phyloP scores from a whole-genome alignment of 176 grass and related monocot genomes.

The Alopecurus myosuroides region DNA sequence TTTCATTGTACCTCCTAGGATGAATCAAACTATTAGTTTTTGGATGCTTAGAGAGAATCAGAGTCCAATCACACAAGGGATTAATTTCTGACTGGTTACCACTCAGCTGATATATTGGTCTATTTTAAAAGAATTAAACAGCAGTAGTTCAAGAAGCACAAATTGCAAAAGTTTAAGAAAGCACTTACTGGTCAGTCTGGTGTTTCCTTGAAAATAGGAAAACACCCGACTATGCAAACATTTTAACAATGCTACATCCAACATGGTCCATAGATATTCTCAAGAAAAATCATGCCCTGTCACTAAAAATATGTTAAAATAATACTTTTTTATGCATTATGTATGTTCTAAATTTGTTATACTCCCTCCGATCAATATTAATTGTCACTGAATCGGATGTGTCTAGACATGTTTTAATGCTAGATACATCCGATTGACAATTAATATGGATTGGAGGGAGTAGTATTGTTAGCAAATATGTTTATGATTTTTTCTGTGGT shows the following conservation, averaged over 20 bases:
- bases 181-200: background rate
- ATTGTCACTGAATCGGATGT: too few relatives aligned
- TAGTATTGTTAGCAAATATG: too few relatives aligned
- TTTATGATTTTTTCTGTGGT: background rate
- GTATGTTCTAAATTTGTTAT: background rate
- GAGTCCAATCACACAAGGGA: background rate
- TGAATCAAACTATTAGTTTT: background rate
- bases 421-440: too few relatives aligned
- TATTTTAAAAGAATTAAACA: background rate
- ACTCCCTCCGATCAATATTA: too few relatives aligned
- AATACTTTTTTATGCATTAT: background rate
- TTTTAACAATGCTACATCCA: background rate
- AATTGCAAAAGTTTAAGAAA: background rate
- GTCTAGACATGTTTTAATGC: too few relatives aligned
- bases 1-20: background rate
- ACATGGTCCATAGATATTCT: background rate
- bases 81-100: background rate
- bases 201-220: background rate
- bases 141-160: background rate
- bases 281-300: background rate
- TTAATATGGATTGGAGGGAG: too few relatives aligned
- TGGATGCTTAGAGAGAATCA: constrained; percentile 11
- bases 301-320: background rate
- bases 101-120: background rate
- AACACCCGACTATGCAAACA: background rate